Percentiles rank a stretch among this genome's conserved stretches.
phyloP scores from a whole-genome alignment of 495 filamentous ascomycete species.

The Oleoguttula mirabilis region DNA sequence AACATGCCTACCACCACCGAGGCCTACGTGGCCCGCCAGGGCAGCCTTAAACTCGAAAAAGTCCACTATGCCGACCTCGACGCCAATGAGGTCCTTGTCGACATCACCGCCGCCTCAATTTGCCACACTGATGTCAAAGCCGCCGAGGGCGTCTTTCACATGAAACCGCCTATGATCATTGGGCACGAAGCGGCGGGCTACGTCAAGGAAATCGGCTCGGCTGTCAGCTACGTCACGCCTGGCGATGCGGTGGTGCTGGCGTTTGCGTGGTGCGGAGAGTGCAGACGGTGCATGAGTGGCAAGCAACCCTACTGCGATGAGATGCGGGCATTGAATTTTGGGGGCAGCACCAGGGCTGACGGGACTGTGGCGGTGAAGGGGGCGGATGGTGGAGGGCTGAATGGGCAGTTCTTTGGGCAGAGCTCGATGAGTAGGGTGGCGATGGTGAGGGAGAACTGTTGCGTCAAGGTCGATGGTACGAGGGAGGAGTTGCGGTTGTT shows the following conservation, averaged over 20 bases:
- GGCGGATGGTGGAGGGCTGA: constrained; percentile 6
- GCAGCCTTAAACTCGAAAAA: constrained; percentile 7
- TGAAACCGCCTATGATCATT: constrained; percentile 15
- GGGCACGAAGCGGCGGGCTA: constrained; percentile 16
- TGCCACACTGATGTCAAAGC: constrained; percentile 14
- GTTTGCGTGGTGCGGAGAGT: constrained; percentile 7
- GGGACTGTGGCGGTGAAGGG: constrained; percentile 2
- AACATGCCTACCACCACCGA: constrained; percentile 11
- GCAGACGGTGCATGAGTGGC: constrained; percentile 7
- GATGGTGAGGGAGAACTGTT: constrained; percentile 11
- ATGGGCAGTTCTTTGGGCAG: constrained; percentile 16
- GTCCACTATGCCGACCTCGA: constrained; percentile 9
- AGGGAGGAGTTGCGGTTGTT: constrained; percentile 13
- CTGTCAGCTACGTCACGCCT: constrained; percentile 10
- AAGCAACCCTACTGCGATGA: constrained; percentile 12
- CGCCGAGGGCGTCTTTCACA: constrained; percentile 10
- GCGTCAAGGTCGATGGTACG: constrained; percentile 9
- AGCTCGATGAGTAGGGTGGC: constrained; percentile 11
- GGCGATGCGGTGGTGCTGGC: constrained; percentile 12
- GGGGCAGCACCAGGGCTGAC: constrained; percentile 4
- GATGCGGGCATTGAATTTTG: constrained; percentile 7
- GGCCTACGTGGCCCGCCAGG: constrained; percentile 10
- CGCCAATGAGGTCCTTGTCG: constrained; percentile 8
- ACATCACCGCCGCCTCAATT: constrained; percentile 10
- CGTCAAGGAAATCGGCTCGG: constrained; percentile 6